Base-by-base conservation (phyloP, 768 basidiomycete species). In the Agrocybe pediades region DNA sequence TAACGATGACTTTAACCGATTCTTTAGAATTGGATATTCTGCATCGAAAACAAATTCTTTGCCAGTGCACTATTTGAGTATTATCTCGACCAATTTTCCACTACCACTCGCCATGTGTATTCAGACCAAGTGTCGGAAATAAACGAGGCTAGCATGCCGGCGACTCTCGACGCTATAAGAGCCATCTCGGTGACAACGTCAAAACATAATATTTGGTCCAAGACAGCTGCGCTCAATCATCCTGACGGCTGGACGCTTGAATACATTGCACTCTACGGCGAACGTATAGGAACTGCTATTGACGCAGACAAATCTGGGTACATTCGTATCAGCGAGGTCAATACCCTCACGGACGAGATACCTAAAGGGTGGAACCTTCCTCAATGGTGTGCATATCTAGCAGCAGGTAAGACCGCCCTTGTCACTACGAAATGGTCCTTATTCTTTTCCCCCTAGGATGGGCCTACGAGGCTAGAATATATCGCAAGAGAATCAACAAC, bases 21-120 rank as follows among this genome's bases (percentile, higher is more conserved):
- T 27, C 21, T 19, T 17, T 25, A 61, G 60, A 58, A 60, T 40
- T 66, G 65, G 65, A 59, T 62, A 24, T 66, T 66, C 47, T 66
- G 65, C 26, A 57, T 66, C 33, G 62, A 66, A 24, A 61, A 55
- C 23, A 62, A 59, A 20, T 39, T 55, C 9, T 66, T 65, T 43
- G 47, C 57, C 6, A 60, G 49, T 23, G 61, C 60, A 2, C 40
- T 66, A 6, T 55, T 58, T 41, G 61, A 66, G 43, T 62, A 62
- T 45, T 63, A 63, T 25, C 52, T 66, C 15, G 62, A 66, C 24
- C 51, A 53, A 17, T 66, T 57, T 26, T 61, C 60, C 9, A 41
- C 49, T 24, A 17, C n/a, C 26, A 23, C 33, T 23, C 17, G 39
- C 9, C 13, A 6, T n/a, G 23, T 41, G 20, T 25, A 20, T 36